These are phyloP conservation scores for Lactarius indigo DNA, from an alignment of 768 basidiomycete genomes.

Conservation along the genomic window DNA sequence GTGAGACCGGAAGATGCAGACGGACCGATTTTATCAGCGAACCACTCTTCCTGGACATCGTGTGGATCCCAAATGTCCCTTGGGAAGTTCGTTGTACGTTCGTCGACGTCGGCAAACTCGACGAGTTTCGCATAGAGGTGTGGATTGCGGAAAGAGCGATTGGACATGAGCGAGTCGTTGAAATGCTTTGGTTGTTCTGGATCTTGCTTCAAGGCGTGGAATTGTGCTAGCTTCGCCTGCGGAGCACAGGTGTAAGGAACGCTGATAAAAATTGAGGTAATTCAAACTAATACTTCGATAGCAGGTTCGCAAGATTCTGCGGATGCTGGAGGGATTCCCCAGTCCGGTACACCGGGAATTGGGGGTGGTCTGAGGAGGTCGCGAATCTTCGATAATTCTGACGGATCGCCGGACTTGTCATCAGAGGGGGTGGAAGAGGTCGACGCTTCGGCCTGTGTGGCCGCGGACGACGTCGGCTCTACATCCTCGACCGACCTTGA, in stretches of 20 bases:
- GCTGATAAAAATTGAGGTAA: background rate
- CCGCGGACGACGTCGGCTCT: conserved; percentile 1
- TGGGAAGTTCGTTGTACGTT: conserved; percentile 82
- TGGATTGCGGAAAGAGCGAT: conserved; percentile 92
- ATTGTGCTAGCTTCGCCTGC: conserved; percentile 79
- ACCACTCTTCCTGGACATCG: conserved; percentile 64
- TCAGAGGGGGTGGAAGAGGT: conserved; percentile 13
- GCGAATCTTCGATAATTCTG: conserved; percentile 52
- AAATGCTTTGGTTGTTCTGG: conserved; percentile 73
- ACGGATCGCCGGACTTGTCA: conserved; percentile 4
- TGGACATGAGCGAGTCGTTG: conserved; percentile 93
- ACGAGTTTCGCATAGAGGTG: conserved; percentile 95
- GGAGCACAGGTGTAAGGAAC: background rate
- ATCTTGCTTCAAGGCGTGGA: conserved; percentile 67
- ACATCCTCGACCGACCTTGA: conserved; percentile 17
- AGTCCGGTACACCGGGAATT: conserved; percentile 62
- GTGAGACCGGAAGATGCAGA: conserved; percentile 9
- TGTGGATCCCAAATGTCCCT: conserved; percentile 68
- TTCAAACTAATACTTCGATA: conserved; percentile 47
- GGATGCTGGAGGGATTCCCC: conserved; percentile 70
- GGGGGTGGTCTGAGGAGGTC: conserved; percentile 57
- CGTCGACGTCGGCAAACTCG: conserved; percentile 90
- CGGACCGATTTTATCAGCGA: conserved; percentile 76
- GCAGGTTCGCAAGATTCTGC: conserved; percentile 55
- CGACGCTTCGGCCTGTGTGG: conserved; percentile 8